Evolutionary conservation across 768 basidiomycete genomes (phyloP).

Genomic region (Lentinula aciculospora): DNA sequence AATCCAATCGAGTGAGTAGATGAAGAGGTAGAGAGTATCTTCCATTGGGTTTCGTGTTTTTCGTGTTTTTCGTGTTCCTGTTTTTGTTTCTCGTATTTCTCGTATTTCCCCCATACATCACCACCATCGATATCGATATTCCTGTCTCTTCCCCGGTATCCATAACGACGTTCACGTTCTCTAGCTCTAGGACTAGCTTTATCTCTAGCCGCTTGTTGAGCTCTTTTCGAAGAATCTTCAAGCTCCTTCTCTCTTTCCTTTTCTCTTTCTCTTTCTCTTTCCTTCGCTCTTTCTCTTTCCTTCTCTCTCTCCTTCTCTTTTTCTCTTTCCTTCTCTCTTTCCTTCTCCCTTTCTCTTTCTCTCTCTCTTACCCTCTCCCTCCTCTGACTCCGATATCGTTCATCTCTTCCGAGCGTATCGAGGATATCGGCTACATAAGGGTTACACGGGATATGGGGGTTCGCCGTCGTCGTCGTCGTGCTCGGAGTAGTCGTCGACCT

Average conservation of each 20-base stretch:
- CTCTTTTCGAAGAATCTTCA: conserved; percentile 34
- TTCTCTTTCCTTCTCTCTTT: conserved; percentile 19
- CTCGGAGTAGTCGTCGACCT: too few species aligned
- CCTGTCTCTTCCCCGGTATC: too few species aligned
- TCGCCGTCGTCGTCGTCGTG: too few species aligned
- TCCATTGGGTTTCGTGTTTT: conserved; percentile 63
- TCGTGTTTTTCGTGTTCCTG: conserved; percentile 52
- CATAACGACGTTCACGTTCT: too few species aligned
- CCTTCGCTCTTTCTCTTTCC: not conserved
- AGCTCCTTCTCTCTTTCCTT: conserved; percentile 37
- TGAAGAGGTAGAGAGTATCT: conserved; percentile 33
- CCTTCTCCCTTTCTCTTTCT: conserved; percentile 40
- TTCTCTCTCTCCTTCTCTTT: conserved; percentile 41
- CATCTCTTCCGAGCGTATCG: conserved; percentile 40
- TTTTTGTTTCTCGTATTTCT: conserved; percentile 30
- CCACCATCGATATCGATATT: too few species aligned
- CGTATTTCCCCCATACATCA: too few species aligned
- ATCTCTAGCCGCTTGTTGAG: conserved; percentile 31
- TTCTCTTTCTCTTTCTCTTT: conserved; percentile 36
- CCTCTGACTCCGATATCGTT: too few species aligned
- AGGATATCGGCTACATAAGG: too few species aligned
- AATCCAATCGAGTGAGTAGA: conserved; percentile 50
- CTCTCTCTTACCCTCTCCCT: conserved; percentile 35
- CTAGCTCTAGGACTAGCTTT: too few species aligned
- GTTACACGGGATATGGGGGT: too few species aligned